phyloP scores from a whole-genome alignment of 192 early-diverging fungal genomes.

The Linnemannia schmuckeri region DNA sequence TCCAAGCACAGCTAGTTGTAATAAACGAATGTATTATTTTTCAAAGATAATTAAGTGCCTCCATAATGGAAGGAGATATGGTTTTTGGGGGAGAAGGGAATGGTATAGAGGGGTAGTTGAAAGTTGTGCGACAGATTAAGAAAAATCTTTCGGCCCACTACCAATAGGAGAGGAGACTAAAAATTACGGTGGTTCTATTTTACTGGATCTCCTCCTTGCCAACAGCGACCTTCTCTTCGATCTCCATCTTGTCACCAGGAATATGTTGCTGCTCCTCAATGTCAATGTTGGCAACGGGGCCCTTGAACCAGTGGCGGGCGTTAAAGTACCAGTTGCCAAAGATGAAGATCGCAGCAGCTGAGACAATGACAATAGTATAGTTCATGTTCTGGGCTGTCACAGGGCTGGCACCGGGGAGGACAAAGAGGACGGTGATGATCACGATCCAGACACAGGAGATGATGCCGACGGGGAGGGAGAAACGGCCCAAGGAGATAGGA shows the following conservation, averaged over 20 bases:
- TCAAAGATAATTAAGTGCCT: background rate
- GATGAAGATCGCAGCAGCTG: constrained; percentile 39
- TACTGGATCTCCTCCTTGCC: constrained; percentile 10
- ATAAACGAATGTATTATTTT: background rate
- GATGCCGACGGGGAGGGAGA: constrained; percentile 48
- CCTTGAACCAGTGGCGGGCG: constrained; percentile 59
- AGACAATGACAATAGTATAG: constrained; percentile 59
- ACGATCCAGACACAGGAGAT: constrained; percentile 58
- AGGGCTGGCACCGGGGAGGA: constrained; percentile 48
- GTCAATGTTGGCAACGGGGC: constrained; percentile 56
- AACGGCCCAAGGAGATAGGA: constrained; percentile 54
- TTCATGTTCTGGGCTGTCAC: constrained; percentile 59
- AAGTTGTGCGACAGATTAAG: background rate
- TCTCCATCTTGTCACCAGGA: constrained; percentile 11
- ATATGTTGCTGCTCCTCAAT: constrained; percentile 30
- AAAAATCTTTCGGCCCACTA: background rate
- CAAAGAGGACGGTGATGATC: constrained; percentile 59
- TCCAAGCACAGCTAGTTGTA: background rate
- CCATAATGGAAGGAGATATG: background rate
- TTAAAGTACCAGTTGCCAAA: constrained; percentile 58
- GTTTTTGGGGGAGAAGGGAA: background rate
- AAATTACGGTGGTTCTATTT: background rate
- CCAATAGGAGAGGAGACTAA: background rate
- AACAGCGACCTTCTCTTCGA: background rate
- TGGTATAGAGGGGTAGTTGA: background rate